A percentile compares a stretch with the other conserved stretches of the same genome.
phyloP scores from a whole-genome alignment of 2,329 filamentous ascomycete genomes.

The Monilinia polystroma region DNA sequence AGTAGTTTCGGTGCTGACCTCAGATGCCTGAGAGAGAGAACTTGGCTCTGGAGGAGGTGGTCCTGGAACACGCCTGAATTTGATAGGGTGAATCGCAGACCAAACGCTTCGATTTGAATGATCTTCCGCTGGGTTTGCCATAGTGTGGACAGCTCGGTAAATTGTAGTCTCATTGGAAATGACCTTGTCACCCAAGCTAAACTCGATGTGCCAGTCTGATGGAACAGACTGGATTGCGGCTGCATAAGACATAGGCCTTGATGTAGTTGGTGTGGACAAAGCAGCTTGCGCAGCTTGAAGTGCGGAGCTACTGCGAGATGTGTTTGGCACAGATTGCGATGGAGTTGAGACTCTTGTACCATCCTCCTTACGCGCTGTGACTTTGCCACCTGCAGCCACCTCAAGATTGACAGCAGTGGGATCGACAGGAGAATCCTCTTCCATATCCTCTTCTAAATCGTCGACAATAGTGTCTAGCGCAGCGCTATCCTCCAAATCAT shows the following conservation, averaged over 20 bases:
- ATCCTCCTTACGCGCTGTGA: constrained; percentile 89
- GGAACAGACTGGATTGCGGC: constrained; percentile 77
- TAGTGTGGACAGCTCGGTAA: constrained; percentile 80
- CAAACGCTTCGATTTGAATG: constrained; percentile 75
- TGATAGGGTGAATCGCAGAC: constrained; percentile 87
- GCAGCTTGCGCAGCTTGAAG: constrained; percentile 43
- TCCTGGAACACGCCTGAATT: constrained; percentile 82
- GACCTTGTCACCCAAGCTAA: constrained; percentile 79
- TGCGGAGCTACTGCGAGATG: constrained; percentile 44
- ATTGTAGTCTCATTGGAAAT: constrained; percentile 93
- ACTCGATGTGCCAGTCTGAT: constrained; percentile 97
- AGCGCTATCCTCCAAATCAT: constrained; percentile 61
- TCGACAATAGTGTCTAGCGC: constrained; percentile 86
- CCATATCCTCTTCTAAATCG: constrained; percentile 81
- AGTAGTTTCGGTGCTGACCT: constrained; percentile 51
- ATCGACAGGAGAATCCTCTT: constrained; percentile 70
- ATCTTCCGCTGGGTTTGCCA: constrained; percentile 59
- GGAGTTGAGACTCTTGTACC: constrained; percentile 84
- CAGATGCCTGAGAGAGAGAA: constrained; percentile 56
- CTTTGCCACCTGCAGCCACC: constrained; percentile 79
- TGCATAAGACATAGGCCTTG: constrained; percentile 76
- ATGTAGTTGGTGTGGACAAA: constrained; percentile 47
- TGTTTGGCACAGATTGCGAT: constrained; percentile 56
- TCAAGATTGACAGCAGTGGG: constrained; percentile 90
- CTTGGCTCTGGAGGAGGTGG: constrained; percentile 73